Base-by-base conservation (phyloP, 2,329 filamentous ascomycete genomes). In the Aspergillus eucalypticola region DNA sequence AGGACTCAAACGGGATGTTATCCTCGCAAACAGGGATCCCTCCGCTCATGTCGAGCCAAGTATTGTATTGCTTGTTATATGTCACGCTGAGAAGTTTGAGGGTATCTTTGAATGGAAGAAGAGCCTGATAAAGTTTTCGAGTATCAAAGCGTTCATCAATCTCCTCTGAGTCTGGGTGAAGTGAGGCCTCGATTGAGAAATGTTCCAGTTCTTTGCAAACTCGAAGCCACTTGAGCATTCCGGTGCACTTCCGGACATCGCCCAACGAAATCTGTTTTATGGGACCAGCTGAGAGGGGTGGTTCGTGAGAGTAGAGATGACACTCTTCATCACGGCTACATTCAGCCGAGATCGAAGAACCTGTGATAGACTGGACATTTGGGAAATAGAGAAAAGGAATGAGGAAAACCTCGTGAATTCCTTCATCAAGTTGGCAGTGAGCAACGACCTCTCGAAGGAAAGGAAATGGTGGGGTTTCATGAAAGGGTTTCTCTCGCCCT, bases 371-470 rank as follows among this genome's bases (percentile, higher is more conserved):
- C n/a, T 49, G 56, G 13, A 52, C 38, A 11, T 17, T 48, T 2
- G 48, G 56, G 25, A 58, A 58, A 27, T 53, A 46, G 48, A 58
- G 52, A 23, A 58, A 58, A 5, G 56, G 49, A 17, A 19, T 46
- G 8, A 58, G 8, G 13, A 53, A 6, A 35, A 21, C 6, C 13
- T 49, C 21, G 3, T 35, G 11, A 5, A 52, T 44, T 15, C 10
- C 48, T 15, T 17, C 15, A 23, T 29, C 3, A 25, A 25, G 23
- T 6, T 11, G 11, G 3, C 44, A 10, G 5, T 41, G 7, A 6
- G 15, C 19, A 15, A 2, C 3, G 21, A 57, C 46, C 2, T 39
- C 13, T 32, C 4, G 13, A 2, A 58, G 38, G 19, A 17, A 32
- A 2, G 46, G 55, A 17, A 44, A 54, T 2, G 52, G 38, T 3